Conservation (phyloP, 2,329 filamentous ascomycete species). For the Exophiala viscosa region DNA sequence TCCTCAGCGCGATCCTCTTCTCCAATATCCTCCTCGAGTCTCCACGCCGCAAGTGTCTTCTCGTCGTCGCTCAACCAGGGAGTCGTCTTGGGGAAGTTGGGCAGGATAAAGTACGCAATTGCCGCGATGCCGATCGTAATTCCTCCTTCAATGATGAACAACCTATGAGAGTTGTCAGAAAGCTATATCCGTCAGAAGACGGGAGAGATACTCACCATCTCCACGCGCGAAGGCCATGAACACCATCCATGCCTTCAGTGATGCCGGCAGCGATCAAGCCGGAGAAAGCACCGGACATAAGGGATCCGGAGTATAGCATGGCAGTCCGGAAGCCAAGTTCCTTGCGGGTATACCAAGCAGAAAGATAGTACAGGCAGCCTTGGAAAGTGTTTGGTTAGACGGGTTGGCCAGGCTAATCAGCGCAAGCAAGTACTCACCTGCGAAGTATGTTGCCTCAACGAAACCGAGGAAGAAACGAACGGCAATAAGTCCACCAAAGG, state of each 20-base stretch:
- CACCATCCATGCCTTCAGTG: slow-evolving; percentile 57
- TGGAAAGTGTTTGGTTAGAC: no score
- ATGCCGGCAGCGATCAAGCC: slow-evolving; percentile 64
- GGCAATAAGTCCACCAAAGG: slow-evolving; percentile 61
- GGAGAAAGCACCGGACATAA: slow-evolving; percentile 69
- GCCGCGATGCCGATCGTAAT: slow-evolving; percentile 43
- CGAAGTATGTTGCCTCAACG: slow-evolving; percentile 66
- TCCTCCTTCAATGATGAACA: slow-evolving; percentile 56
- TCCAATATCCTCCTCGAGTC: slow-evolving; percentile 62
- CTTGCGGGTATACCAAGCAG: slow-evolving; percentile 61
- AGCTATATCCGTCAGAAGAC: no score
- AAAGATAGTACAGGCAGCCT: slow-evolving; percentile 60
- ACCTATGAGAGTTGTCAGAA: no score
- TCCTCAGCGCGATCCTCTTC: slow-evolving; percentile 60
- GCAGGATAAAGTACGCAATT: slow-evolving; percentile 51
- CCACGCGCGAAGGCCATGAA: slow-evolving; percentile 53
- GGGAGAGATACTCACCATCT: no score
- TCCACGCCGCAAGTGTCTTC: slow-evolving; percentile 55
- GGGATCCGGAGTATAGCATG: slow-evolving; percentile 48
- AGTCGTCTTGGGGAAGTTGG: slow-evolving; percentile 63
- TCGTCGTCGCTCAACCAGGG: slow-evolving; percentile 59
- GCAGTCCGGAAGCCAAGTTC: slow-evolving; percentile 20
- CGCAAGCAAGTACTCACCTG: no score
- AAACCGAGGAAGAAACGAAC: slow-evolving; percentile 67
- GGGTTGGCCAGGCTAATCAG: no score